Evolutionary conservation across 1,284 basidiomycete genomes (phyloP).

Genomic region (Pseudozyma pruni): DNA sequence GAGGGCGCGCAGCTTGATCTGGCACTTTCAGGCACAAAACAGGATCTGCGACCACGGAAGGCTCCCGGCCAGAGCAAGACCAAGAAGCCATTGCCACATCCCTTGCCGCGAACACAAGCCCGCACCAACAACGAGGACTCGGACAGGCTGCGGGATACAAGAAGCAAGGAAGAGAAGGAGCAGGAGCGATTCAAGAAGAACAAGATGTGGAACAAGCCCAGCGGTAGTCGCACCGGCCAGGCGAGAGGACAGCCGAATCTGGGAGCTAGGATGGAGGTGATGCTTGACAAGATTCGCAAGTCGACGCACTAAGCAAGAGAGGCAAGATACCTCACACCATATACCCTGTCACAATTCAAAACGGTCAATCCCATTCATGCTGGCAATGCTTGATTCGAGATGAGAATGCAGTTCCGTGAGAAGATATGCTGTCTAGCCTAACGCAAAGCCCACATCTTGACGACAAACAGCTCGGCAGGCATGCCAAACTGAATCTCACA

Average conservation of each 20-base stretch:
- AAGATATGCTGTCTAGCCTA: conserved; percentile 2
- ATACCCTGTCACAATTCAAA: no score
- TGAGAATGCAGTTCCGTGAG: no score
- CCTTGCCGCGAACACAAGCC: conserved; percentile 12
- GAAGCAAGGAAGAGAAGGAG: conserved; percentile 53
- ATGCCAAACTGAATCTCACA: conserved; percentile 62
- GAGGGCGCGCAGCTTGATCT: conserved; percentile 7
- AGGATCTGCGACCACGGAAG: conserved; percentile 37
- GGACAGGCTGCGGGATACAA: conserved; percentile 24
- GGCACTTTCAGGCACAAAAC: conserved; percentile 17
- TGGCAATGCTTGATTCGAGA: no score
- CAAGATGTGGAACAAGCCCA: conserved; percentile 61
- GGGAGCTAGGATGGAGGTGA: conserved; percentile 63
- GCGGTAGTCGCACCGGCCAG: conserved; percentile 54
- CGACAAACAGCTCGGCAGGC: conserved; percentile 65
- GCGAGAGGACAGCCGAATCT: conserved; percentile 64
- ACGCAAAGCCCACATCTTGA: conserved; percentile 61
- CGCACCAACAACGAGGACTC: neutral
- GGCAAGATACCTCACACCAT: neutral
- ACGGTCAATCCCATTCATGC: no score
- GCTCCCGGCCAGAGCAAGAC: conserved; percentile 12
- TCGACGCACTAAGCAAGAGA: conserved; percentile 13
- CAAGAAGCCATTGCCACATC: conserved; percentile 44
- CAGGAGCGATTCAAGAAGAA: conserved; percentile 51
- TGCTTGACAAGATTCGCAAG: conserved; percentile 63